Evolutionary conservation across 148 eudicot species (phyloP).

Genomic region (Dianthus caryophyllus): DNA sequence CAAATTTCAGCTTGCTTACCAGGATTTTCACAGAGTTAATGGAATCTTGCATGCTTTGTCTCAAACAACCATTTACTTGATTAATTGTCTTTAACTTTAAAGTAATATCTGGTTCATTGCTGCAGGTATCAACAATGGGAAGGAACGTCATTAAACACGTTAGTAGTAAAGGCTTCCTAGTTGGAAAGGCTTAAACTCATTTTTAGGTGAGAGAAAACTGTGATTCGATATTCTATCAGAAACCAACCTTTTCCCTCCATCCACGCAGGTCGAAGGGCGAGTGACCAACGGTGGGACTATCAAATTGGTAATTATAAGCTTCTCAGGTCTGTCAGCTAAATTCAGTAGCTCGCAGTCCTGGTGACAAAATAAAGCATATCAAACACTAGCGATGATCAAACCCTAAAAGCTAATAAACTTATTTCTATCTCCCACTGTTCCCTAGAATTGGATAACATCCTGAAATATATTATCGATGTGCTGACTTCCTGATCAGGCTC

Average conservation of each 20-base stretch:
- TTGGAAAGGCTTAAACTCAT: neutral
- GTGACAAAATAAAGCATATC: neutral
- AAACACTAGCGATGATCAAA: too few relatives aligned
- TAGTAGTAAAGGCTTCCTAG: neutral
- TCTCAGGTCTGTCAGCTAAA: conserved; percentile 75
- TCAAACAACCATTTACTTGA: conserved; percentile 64
- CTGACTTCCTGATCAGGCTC: neutral
- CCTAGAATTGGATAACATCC: too few relatives aligned
- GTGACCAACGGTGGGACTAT: conserved; percentile 73
- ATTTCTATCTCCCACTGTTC: conserved; percentile 2
- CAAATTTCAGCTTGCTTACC: conserved; percentile 33
- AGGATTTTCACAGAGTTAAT: conserved; percentile 25
- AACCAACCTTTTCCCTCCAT: conserved; percentile 67
- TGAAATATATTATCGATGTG: too few relatives aligned
- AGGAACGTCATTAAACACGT: neutral
- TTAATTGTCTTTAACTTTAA: conserved; percentile 62
- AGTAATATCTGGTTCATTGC: conserved; percentile 78
- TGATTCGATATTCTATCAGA: too few relatives aligned
- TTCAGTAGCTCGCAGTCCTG: conserved; percentile 82
- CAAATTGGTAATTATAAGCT: conserved; percentile 55
- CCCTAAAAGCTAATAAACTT: too few relatives aligned
- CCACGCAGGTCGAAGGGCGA: conserved; percentile 81
- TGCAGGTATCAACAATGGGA: conserved; percentile 31
- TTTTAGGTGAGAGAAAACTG: too few relatives aligned
- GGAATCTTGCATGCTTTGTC: conserved; percentile 40